Conservation (phyloP, 164 flowering plant genomes). For the Magnolia kwangsiensis region DNA sequence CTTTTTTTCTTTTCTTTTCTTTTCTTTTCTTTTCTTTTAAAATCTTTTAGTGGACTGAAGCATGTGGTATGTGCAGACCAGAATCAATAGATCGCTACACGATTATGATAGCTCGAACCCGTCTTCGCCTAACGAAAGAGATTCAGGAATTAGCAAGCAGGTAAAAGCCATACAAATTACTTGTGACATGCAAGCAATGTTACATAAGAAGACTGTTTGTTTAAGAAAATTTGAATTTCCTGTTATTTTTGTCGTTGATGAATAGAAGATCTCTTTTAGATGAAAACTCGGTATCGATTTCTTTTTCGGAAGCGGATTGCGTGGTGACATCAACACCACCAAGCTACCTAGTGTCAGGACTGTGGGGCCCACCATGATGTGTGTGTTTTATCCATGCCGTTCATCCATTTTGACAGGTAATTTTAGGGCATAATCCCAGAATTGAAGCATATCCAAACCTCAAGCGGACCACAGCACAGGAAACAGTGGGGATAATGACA, state of each 20-base stretch:
- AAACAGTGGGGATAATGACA: too few species aligned
- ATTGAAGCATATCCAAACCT: too few species aligned
- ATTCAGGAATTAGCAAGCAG: constrained; percentile 14
- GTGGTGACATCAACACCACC: too few species aligned
- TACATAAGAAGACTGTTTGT: too few species aligned
- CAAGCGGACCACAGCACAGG: too few species aligned
- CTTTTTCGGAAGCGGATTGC: neutral
- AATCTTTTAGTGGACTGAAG: neutral
- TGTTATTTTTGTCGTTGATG: neutral
- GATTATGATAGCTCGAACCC: constrained; percentile 10
- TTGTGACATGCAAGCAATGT: neutral
- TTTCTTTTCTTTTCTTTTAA: neutral
- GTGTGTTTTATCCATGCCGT: too few species aligned
- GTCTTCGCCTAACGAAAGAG: constrained; percentile 18
- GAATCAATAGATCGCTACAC: neutral
- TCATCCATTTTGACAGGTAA: too few species aligned
- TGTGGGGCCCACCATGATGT: too few species aligned
- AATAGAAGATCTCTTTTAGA: neutral
- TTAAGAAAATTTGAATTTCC: too few species aligned
- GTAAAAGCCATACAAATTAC: constrained; percentile 1
- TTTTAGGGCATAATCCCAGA: too few species aligned
- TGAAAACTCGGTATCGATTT: neutral
- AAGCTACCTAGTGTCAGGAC: too few species aligned
- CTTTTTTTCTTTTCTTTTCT: too few species aligned
- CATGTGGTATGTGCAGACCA: constrained; percentile 7